Percentiles rank a stretch among this genome's conserved stretches.
phyloP scores from a whole-genome alignment of 1,139 yeast genomes.

The Lodderomyces jiufengensis region DNA sequence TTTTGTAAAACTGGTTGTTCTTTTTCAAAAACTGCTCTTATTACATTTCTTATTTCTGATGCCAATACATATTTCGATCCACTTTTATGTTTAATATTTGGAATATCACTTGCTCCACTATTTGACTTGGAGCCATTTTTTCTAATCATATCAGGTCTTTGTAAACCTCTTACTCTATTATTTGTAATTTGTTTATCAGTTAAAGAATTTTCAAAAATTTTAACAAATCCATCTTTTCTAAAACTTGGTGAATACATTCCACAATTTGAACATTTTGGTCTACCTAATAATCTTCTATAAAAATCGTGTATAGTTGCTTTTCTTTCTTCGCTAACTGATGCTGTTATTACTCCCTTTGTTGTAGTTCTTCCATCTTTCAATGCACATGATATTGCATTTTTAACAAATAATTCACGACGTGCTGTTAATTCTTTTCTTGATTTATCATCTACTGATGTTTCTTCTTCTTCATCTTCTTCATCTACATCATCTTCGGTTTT shows the following conservation, averaged over 20 bases:
- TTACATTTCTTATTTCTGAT: conserved; percentile 77
- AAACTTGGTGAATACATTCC: conserved; percentile 91
- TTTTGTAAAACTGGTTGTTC: conserved; percentile 63
- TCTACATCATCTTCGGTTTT: conserved; percentile 32
- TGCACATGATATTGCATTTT: conserved; percentile 67
- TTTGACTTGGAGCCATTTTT: conserved; percentile 5
- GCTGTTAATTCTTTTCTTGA: conserved; percentile 48
- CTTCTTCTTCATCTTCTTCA: conserved; percentile 10
- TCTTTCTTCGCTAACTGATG: conserved; percentile 85
- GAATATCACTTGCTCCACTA: conserved; percentile 22
- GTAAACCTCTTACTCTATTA: conserved; percentile 77
- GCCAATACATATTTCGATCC: conserved; percentile 85
- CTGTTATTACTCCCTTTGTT: conserved; percentile 67
- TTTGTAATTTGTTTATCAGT: conserved; percentile 75
- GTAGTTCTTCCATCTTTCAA: conserved; percentile 71
- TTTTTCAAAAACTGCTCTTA: conserved; percentile 67
- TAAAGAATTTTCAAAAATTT: conserved; percentile 85
- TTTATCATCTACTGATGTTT: conserved; percentile 27
- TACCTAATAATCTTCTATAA: conserved; percentile 64
- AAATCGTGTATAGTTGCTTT: conserved; percentile 71
- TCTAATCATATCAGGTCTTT: conserved; percentile 69
- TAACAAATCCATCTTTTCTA: conserved; percentile 92
- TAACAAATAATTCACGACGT: conserved; percentile 70
- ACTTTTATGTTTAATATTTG: conserved; percentile 52
- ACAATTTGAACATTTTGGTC: conserved; percentile 93